Percentiles rank a stretch among this genome's conserved stretches.
Conservation (phyloP, 306 rosid genomes). For the Prunus persica region Prunus_persica_NCBIv2 NC_034014.1:16732001-16732500, state of each 20-base stretch:
- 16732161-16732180: constrained; percentile 56
- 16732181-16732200: constrained; percentile 65
- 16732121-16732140: constrained; percentile 24
- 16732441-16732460: constrained; percentile 53
- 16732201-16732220: constrained; percentile 87
- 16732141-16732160: constrained; percentile 34
- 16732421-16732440: constrained; percentile 81
- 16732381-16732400: constrained; percentile 40
- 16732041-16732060: constrained; percentile 43
- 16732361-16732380: constrained; percentile 53
- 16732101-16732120: constrained; percentile 72
- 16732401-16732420: constrained; percentile 69
- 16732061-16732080: constrained; percentile 43
- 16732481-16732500: too few species aligned
- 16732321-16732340: constrained; percentile 73
- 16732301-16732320: constrained; percentile 79
- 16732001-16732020: constrained; percentile 69
- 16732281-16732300: constrained; percentile 61
- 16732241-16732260: constrained; percentile 49
- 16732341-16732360: constrained; percentile 57
- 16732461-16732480: constrained; percentile 37
- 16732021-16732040: constrained; percentile 56
- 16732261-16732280: constrained; percentile 47
- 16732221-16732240: constrained; percentile 57
- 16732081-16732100: constrained; percentile 47